Base-by-base conservation (phyloP, 768 basidiomycete genomes). In the Pleurotus salmoneostramineus region DNA sequence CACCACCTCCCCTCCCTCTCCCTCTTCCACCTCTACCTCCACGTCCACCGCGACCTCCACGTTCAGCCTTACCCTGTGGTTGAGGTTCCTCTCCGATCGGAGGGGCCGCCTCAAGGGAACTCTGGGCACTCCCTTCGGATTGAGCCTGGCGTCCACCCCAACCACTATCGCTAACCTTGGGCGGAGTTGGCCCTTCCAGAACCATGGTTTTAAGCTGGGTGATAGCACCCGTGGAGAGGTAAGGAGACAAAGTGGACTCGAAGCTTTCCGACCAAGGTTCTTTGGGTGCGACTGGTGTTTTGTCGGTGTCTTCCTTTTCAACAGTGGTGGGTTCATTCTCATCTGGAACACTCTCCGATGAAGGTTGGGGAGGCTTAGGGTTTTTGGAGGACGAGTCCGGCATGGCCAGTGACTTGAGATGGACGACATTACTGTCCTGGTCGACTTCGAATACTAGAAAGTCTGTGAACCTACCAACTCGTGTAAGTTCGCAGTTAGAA, bases 381-480 rank as follows among this genome's bases (percentile, higher is more conserved):
- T 73, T 72, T 48, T 73, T 80, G 63, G 81, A 82, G 7, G 74
- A 64, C 27, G 83, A 77, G 59, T 81, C 77, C 2, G 93, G 95
- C 67, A 85, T 85, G 36, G 75, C 81, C 40, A 98, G 80, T 55
- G 85, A 83, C 68, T 91, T 92, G 35, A 99, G 67, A 66, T 91
- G 89, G 14, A 97, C 74, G 6, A 92, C 87, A 61, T 90, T 83
- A 45, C 87, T 82, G 62, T 92, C 87, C 59, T 85, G 80, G 66
- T 91, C 87, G 34, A 99, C 88, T 73, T 99, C 97, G 65, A 82
- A 89, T 15, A 99, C 97, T 65, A 98, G 65, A 68, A 99, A 99
- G 72, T 99, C 97, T 42, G 96, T 96, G 70, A 98, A 98, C 65
- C 95, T 97, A 61, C 44, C 52, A 46, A 46, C 48, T 50, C 35